These are phyloP conservation scores for Capsicum rhomboideum DNA, from an alignment of 257 asterid species.

Conservation along the genomic window DNA sequence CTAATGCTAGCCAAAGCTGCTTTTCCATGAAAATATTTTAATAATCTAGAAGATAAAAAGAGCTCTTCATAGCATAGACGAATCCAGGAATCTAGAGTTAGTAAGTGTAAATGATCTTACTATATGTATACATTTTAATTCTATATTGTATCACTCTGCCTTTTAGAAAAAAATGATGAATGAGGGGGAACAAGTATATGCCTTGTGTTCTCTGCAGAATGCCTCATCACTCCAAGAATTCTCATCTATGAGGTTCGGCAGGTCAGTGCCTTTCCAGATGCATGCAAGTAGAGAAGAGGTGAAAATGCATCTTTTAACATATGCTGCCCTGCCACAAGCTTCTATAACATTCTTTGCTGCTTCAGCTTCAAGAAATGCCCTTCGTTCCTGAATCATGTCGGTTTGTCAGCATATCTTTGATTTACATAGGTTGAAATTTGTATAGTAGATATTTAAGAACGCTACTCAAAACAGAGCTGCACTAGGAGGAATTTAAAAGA, in stretches of 20 bases:
- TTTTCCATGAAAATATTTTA: background rate
- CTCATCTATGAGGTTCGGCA: constrained; percentile 7
- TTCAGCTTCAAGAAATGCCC: constrained; percentile 25
- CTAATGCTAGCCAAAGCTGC: constrained; percentile 35
- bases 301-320: constrained; percentile 18
- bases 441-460: background rate
- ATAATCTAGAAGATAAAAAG: background rate
- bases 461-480: background rate
- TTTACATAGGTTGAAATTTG: background rate
- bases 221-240: constrained; percentile 23
- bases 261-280: constrained; percentile 9
- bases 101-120: too few species aligned
- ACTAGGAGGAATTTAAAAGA: background rate
- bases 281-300: constrained; percentile 30
- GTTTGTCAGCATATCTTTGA: background rate
- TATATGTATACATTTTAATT: background rate
- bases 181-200: background rate
- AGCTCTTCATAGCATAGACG: background rate
- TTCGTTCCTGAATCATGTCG: constrained; percentile 13
- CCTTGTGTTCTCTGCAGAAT: constrained; percentile 27
- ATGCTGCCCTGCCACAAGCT: constrained; percentile 20
- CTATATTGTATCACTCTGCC: background rate
- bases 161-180: background rate
- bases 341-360: constrained; percentile 29
- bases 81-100: background rate